Percentiles rank a stretch among this genome's conserved stretches.
Conservation (phyloP, 2,329 filamentous ascomycete species). For the Aspergillus neoniger region DNA sequence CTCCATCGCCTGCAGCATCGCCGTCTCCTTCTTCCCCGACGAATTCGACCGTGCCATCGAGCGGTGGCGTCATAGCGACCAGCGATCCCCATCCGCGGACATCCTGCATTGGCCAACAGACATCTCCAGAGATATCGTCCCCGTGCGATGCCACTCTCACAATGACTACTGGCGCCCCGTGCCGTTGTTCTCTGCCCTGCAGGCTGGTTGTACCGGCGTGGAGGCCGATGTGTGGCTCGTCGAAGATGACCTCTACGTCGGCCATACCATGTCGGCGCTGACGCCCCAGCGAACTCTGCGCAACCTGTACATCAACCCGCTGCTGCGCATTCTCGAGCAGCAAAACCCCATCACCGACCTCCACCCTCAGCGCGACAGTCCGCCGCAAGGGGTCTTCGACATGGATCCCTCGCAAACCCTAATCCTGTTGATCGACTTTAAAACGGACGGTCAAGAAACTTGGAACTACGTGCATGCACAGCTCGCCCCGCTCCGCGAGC, state of each 20-base stretch:
- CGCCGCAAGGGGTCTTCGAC: constrained; percentile 54
- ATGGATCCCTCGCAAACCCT: constrained; percentile 51
- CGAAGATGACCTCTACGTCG: constrained; percentile 56
- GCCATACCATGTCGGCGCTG: constrained; percentile 53
- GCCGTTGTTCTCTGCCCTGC: constrained; percentile 57
- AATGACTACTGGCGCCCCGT: constrained; percentile 62
- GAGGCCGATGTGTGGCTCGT: constrained; percentile 62
- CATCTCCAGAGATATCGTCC: constrained; percentile 52
- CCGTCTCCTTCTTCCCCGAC: constrained; percentile 45
- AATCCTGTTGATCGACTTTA: constrained; percentile 57
- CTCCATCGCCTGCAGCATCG: constrained; percentile 39
- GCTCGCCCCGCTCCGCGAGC: constrained; percentile 51
- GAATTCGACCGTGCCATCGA: constrained; percentile 41
- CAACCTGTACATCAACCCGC: constrained; percentile 56
- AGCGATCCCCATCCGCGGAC: constrained; percentile 39
- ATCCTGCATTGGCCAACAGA: constrained; percentile 49
- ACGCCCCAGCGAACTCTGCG: constrained; percentile 51
- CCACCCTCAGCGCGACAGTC: constrained; percentile 28
- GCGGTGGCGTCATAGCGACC: constrained; percentile 44
- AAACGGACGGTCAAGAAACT: constrained; percentile 41
- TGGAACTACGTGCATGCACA: constrained; percentile 45
- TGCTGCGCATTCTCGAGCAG: constrained; percentile 51
- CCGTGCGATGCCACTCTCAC: constrained; percentile 58
- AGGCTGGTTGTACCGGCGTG: constrained; percentile 56
- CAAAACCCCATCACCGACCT: constrained; percentile 51